Conservation (phyloP, 176 grass and related monocot genomes). For the Bolboschoenus planiculmis region DNA sequence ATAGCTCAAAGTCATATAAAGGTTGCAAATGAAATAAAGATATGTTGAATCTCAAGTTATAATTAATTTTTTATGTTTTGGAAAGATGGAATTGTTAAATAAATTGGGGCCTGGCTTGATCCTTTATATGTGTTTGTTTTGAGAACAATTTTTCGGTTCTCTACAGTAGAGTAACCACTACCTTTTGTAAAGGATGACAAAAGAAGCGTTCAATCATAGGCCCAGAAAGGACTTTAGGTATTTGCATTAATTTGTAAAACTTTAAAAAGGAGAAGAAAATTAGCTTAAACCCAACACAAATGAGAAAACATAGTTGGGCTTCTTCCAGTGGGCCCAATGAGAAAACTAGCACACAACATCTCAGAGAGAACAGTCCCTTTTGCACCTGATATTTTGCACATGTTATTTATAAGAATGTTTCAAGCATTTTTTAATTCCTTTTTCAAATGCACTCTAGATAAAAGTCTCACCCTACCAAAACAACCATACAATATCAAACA, state of each 20-base stretch:
- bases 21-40: neutral
- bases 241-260: neutral
- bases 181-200: neutral
- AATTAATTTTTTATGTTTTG: neutral
- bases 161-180: neutral
- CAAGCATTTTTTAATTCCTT: neutral
- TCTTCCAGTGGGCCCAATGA: neutral
- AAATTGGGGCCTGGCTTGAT: neutral
- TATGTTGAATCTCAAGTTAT: neutral
- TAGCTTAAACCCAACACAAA: neutral
- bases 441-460: neutral
- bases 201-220: neutral
- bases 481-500: constrained; percentile 8
- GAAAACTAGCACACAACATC: neutral
- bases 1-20: neutral
- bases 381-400: neutral
- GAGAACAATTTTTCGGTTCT: neutral
- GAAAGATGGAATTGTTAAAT: neutral
- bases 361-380: neutral
- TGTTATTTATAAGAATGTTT: neutral
- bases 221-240: neutral
- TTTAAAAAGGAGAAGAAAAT: neutral
- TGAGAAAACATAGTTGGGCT: neutral
- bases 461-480: constrained; percentile 14
- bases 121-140: neutral